Evolutionary conservation across 2,329 filamentous ascomycete genomes (phyloP).

Genomic region (Aspergillus melleus): DNA sequence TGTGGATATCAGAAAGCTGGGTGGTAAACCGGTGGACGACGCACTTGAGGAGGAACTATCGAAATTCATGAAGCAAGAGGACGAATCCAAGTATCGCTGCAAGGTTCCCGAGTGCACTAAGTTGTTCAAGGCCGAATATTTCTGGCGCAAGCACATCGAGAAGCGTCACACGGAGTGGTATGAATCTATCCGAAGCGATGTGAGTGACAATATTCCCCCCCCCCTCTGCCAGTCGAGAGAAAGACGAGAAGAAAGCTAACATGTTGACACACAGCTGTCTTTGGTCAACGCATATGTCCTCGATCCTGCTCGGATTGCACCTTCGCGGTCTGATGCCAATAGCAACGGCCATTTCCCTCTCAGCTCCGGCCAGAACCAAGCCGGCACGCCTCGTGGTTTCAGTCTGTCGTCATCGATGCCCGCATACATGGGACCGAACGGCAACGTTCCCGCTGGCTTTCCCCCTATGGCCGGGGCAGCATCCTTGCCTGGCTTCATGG

Average conservation of each 20-base stretch:
- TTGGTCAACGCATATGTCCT: conserved; percentile 93
- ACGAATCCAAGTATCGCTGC: conserved; percentile 95
- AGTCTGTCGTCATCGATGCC: conserved; percentile 73
- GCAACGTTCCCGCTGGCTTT: conserved; percentile 41
- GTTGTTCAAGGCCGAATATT: conserved; percentile 93
- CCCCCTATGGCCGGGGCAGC: conserved; percentile 29
- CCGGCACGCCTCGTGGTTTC: conserved; percentile 89
- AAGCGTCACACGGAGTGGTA: conserved; percentile 92
- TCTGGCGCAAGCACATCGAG: conserved; percentile 97
- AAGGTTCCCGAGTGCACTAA: conserved; percentile 95
- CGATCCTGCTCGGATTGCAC: conserved; percentile 91
- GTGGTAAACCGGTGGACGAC: conserved; percentile 82
- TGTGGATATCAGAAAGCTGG: conserved; percentile 84
- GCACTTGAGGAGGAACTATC: conserved; percentile 80
- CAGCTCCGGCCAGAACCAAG: conserved; percentile 69
- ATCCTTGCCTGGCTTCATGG: conserved; percentile 34
- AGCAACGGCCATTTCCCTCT: conserved; percentile 94
- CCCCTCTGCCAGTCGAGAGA: not conserved
- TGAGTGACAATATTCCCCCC: conserved; percentile 48
- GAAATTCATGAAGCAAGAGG: conserved; percentile 94
- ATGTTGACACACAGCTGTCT: conserved; percentile 60
- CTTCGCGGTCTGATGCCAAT: conserved; percentile 88
- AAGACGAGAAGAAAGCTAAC: conserved; percentile 31
- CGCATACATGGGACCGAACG: conserved; percentile 55
- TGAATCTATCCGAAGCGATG: conserved; percentile 76